A percentile compares a stretch with the other conserved stretches of the same genome.
These are phyloP conservation scores for Athelia psychrophila DNA, from an alignment of 1,284 basidiomycete species.

Conservation along the genomic window DNA sequence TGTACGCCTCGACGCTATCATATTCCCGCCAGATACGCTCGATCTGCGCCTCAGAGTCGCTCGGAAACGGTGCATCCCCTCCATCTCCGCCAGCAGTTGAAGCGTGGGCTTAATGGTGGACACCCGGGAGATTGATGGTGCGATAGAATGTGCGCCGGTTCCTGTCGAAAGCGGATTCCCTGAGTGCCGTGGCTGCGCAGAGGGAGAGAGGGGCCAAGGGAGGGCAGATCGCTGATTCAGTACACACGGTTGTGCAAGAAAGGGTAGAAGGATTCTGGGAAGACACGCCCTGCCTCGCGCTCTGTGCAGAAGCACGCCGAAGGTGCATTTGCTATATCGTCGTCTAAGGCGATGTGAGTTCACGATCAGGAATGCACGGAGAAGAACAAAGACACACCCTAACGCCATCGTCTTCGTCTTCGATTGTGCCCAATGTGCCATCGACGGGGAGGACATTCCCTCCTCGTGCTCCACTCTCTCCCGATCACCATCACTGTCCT, in stretches of 20 bases:
- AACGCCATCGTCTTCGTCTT: no score
- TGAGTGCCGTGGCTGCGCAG: conserved; percentile 20
- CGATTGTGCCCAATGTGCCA: no score
- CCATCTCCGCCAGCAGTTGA: conserved; percentile 18
- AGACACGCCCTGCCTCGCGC: conserved; percentile 67
- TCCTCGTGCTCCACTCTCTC: no score
- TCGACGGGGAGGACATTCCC: no score
- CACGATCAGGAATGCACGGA: no score
- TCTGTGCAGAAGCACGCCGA: conserved; percentile 71
- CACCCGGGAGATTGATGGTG: not conserved
- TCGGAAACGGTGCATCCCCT: conserved; percentile 46
- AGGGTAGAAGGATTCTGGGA: conserved; percentile 92
- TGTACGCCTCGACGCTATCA: conserved; percentile 71
- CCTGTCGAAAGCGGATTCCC: not conserved
- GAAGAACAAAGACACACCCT: no score
- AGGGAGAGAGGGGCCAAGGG: conserved; percentile 37
- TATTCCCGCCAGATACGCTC: conserved; percentile 82
- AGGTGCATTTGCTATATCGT: conserved; percentile 84
- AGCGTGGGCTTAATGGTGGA: conserved; percentile 19
- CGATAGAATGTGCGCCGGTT: not conserved
- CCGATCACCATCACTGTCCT: no score
- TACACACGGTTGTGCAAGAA: conserved; percentile 90
- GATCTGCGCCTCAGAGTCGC: conserved; percentile 76
- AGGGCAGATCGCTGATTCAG: conserved; percentile 70
- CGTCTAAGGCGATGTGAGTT: no score